A percentile compares a stretch with the other conserved stretches of the same genome.
Conservation (phyloP, 2,329 filamentous ascomycete species). For the Aspergillus cejpii region DNA sequence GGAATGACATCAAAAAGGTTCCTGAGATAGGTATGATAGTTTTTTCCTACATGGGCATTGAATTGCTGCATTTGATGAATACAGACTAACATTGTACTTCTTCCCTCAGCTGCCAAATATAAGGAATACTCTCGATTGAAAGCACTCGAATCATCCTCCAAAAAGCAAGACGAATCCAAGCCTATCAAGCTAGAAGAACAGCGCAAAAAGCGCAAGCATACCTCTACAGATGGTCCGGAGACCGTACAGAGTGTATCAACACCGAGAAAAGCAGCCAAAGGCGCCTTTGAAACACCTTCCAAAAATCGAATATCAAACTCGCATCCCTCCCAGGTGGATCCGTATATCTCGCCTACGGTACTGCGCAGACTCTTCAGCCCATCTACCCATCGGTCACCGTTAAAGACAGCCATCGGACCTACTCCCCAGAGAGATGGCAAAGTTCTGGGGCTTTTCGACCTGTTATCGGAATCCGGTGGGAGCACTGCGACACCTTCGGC, state of each 20-base stretch:
- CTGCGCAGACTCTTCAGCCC: slow-evolving; percentile 36
- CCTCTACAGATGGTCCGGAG: slow-evolving; percentile 25
- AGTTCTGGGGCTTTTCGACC: slow-evolving; percentile 44
- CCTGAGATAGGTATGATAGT: slow-evolving; percentile 36
- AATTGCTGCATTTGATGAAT: no score
- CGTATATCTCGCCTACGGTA: slow-evolving; percentile 40
- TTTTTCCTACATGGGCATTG: no score
- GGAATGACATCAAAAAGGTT: slow-evolving; percentile 45
- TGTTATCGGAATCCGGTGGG: slow-evolving; percentile 39
- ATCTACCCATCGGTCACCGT: slow-evolving; percentile 29
- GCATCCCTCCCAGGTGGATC: slow-evolving; percentile 39
- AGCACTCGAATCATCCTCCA: slow-evolving; percentile 26
- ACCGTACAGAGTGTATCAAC: slow-evolving; percentile 20
- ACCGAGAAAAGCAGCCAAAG: slow-evolving; percentile 32
- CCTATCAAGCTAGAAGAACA: slow-evolving; percentile 16
- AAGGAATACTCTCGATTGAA: slow-evolving; percentile 43
- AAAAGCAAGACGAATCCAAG: slow-evolving; percentile 13
- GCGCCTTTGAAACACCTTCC: slow-evolving; percentile 29
- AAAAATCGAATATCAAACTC: slow-evolving; percentile 18
- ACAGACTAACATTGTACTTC: neutral
- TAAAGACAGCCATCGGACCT: slow-evolving; percentile 41
- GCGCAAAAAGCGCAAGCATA: slow-evolving; percentile 30
- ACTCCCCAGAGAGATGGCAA: slow-evolving; percentile 47
- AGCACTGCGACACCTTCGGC: slow-evolving; percentile 32
- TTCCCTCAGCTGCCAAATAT: slow-evolving; percentile 41